phyloP scores from a whole-genome alignment of 139 green algal genomes.

The Yamagishiella unicocca region DNA sequence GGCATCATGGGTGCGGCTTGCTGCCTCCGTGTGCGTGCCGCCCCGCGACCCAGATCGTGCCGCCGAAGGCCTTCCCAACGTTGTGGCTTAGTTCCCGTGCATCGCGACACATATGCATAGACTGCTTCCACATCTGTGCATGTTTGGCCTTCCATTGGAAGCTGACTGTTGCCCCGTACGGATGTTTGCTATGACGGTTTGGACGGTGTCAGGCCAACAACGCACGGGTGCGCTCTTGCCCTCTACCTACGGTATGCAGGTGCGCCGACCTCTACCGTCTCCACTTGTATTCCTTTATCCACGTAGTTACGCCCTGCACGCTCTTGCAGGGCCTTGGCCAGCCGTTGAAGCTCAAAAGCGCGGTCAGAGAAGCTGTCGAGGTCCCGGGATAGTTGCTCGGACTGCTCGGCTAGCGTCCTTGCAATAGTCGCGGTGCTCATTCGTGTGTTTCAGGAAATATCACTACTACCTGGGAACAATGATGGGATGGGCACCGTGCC shows the following conservation, averaged over 20 bases:
- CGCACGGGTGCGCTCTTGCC: too few relatives aligned
- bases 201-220: too few relatives aligned
- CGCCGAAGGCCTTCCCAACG: too few relatives aligned
- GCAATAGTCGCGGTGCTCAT: slow-evolving; percentile 9
- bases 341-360: slow-evolving; percentile 48
- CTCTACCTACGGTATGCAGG: slow-evolving; percentile 46
- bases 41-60: too few relatives aligned
- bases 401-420: slow-evolving; percentile 1
- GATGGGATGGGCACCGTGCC: not conserved
- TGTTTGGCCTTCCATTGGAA: too few relatives aligned
- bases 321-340: slow-evolving; percentile 41
- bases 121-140: too few relatives aligned
- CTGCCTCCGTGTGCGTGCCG: too few relatives aligned
- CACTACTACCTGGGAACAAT: not conserved
- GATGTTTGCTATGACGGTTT: too few relatives aligned
- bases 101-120: too few relatives aligned
- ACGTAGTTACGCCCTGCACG: not conserved
- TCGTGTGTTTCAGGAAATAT: not conserved
- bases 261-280: slow-evolving; percentile 10
- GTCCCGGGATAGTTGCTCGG: slow-evolving; percentile 32
- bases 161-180: too few relatives aligned
- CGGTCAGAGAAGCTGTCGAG: slow-evolving; percentile 43
- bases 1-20: too few relatives aligned
- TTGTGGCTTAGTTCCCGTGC: too few relatives aligned
- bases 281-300: slow-evolving; percentile 41